phyloP scores from a whole-genome alignment of 129 eudicot species.

The Scalesia atractyloides region DNA sequence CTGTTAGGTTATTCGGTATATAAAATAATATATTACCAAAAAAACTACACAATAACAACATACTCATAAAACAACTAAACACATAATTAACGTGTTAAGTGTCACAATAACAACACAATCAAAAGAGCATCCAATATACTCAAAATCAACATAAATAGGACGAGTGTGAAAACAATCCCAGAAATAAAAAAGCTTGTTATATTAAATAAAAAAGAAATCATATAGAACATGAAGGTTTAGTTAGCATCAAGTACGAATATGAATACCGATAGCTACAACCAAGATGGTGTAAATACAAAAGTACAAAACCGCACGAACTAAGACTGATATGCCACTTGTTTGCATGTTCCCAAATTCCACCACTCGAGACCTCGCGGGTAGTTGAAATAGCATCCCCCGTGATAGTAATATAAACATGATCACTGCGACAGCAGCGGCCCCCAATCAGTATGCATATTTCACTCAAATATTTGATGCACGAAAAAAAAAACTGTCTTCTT shows the following conservation, averaged over 20 bases:
- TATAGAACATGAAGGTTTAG: constrained; percentile 12
- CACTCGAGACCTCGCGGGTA: constrained; percentile 81
- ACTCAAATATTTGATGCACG: neutral
- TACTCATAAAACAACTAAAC: neutral
- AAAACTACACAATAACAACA: neutral
- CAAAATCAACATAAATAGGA: constrained; percentile 10
- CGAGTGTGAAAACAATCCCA: neutral
- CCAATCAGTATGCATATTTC: constrained; percentile 72
- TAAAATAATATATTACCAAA: no score
- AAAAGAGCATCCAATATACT: neutral
- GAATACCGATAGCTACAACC: constrained; percentile 90
- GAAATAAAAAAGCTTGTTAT: constrained; percentile 6
- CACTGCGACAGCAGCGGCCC: constrained; percentile 98
- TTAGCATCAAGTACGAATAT: constrained; percentile 51
- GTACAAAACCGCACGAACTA: constrained; percentile 77
- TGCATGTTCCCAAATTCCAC: constrained; percentile 92
- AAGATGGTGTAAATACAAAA: constrained; percentile 84
- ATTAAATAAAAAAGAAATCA: constrained; percentile 5
- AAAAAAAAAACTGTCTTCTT: constrained; percentile 17
- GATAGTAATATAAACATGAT: constrained; percentile 82
- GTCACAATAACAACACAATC: neutral
- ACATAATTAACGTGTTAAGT: neutral
- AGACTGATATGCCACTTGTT: constrained; percentile 86
- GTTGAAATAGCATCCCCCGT: constrained; percentile 83
- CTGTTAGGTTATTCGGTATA: neutral